Conservation (phyloP, 768 basidiomycete genomes). For the Rhodosporidiobolus odoratus region DNA sequence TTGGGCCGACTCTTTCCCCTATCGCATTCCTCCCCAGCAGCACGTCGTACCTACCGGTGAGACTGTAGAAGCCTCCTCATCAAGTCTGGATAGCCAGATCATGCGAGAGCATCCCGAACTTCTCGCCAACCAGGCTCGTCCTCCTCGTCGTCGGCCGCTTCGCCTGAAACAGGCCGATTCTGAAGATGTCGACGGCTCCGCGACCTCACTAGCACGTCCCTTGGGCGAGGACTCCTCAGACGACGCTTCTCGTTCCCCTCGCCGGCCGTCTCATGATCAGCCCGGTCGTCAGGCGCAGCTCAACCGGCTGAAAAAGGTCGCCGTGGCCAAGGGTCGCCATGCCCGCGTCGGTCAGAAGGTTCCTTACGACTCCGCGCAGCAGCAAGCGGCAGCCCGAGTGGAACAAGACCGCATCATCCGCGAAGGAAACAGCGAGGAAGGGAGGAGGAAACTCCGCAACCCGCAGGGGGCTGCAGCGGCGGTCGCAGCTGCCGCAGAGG, state of each 20-base stretch:
- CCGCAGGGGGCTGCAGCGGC: neutral
- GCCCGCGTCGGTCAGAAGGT: neutral
- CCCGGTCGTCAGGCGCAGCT: constrained; percentile 13
- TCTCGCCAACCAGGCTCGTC: neutral
- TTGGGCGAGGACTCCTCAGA: constrained; percentile 3
- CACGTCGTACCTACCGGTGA: neutral
- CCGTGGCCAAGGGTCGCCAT: neutral
- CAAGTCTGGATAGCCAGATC: constrained; percentile 9
- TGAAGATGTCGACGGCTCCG: neutral
- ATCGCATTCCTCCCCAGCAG: constrained; percentile 25
- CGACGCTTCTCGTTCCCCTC: constrained; percentile 2
- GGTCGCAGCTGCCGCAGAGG: neutral
- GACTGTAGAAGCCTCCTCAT: neutral
- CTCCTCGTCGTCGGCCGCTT: constrained; percentile 8
- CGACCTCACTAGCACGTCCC: too few species aligned
- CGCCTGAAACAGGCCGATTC: neutral
- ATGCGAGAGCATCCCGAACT: constrained; percentile 15
- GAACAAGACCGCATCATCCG: constrained; percentile 6
- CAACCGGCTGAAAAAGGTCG: constrained; percentile 20
- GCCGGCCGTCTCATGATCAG: neutral
- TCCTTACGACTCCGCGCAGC: neutral
- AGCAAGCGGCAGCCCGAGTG: neutral
- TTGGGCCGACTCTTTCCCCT: constrained; percentile 8
- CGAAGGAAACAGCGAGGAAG: neutral
- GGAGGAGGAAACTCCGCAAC: neutral